phyloP scores from a whole-genome alignment of 2,329 filamentous ascomycete species.

The Colletotrichum agaves region DNA sequence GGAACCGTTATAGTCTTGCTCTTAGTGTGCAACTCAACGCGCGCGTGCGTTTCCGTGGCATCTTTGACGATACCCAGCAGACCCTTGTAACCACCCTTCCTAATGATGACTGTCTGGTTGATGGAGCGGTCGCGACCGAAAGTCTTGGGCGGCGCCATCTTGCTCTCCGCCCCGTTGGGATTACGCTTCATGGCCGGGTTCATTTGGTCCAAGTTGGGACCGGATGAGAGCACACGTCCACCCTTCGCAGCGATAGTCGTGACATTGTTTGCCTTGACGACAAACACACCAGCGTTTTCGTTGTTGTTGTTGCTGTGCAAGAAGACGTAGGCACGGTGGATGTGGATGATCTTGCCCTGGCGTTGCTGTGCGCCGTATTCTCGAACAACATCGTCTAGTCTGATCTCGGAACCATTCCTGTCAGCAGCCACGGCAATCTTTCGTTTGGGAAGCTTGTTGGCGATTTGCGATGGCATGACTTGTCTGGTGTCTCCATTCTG shows the following conservation, averaged over 20 bases:
- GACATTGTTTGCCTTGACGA: slow-evolving; percentile 86
- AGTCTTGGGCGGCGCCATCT: slow-evolving; percentile 76
- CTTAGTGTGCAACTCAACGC: slow-evolving; percentile 94
- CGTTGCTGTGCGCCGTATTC: slow-evolving; percentile 88
- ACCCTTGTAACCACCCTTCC: slow-evolving; percentile 90
- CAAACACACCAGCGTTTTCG: slow-evolving; percentile 91
- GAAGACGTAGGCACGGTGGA: slow-evolving; percentile 93
- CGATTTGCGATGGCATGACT: slow-evolving; percentile 89
- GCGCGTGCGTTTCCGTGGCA: slow-evolving; percentile 84
- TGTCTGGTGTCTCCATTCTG: slow-evolving; percentile 87
- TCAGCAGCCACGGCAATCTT: slow-evolving; percentile 91
- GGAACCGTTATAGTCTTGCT: slow-evolving; percentile 88
- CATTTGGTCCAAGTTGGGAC: slow-evolving; percentile 88
- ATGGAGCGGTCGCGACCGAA: slow-evolving; percentile 84
- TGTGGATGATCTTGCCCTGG: slow-evolving; percentile 90
- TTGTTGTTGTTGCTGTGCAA: slow-evolving; percentile 84
- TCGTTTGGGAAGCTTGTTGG: slow-evolving; percentile 85
- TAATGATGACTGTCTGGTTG: slow-evolving; percentile 90
- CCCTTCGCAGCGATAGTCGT: slow-evolving; percentile 95
- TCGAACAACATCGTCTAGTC: slow-evolving; percentile 90
- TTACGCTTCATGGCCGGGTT: slow-evolving; percentile 88
- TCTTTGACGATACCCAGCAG: slow-evolving; percentile 96
- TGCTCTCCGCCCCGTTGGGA: slow-evolving; percentile 63
- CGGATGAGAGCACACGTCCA: slow-evolving; percentile 72
- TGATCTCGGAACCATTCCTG: slow-evolving; percentile 91